Conservation (phyloP, 2,329 filamentous ascomycete species). For the Chalara sp. region DNA sequence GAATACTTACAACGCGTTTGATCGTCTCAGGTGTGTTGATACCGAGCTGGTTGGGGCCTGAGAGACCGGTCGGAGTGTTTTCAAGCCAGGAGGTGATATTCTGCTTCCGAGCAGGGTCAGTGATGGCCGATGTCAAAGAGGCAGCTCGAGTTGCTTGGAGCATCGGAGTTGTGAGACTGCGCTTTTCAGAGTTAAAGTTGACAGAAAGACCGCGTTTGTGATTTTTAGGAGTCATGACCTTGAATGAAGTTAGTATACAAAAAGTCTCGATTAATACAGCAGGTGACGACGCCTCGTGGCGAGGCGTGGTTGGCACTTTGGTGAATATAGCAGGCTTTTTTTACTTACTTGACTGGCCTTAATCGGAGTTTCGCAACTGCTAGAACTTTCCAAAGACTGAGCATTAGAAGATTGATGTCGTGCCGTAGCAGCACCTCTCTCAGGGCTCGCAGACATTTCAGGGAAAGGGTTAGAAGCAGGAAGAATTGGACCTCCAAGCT, state of each 20-base stretch:
- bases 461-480: too few relatives aligned
- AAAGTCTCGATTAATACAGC: not conserved
- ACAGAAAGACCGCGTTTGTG: not conserved
- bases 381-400: too few relatives aligned
- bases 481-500: too few relatives aligned
- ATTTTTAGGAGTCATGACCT: not conserved
- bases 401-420: too few relatives aligned
- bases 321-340: not conserved
- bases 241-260: not conserved
- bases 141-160: conserved; percentile 14
- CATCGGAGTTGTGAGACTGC: conserved; percentile 9
- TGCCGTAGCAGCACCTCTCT: too few relatives aligned
- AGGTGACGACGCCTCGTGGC: not conserved
- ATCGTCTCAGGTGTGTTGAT: not conserved
- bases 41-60: not conserved
- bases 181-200: conserved; percentile 12
- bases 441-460: too few relatives aligned
- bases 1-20: not conserved
- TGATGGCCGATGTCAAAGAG: conserved; percentile 5
- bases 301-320: not conserved
- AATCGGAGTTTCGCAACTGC: too few relatives aligned
- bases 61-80: conserved; percentile 2
- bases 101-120: conserved; percentile 11
- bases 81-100: conserved; percentile 12
- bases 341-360: too few relatives aligned